These are phyloP conservation scores for Pyrenophora seminiperda DNA, from an alignment of 2,329 filamentous ascomycete genomes.

Conservation along the genomic window DNA sequence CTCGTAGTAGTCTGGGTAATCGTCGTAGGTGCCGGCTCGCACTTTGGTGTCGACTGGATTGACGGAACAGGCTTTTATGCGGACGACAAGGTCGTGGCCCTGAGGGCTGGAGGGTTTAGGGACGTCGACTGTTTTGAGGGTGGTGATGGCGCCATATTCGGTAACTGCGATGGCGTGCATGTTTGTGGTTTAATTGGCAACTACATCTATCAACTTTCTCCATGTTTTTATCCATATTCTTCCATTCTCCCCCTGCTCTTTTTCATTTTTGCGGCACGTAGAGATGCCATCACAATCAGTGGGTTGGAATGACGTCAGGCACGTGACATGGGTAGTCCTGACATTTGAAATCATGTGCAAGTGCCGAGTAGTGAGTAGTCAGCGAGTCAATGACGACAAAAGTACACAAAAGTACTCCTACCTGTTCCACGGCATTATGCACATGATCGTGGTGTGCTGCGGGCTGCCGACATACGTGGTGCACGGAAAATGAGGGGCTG, in stretches of 20 bases:
- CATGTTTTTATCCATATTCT: no score
- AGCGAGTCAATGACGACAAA: neutral
- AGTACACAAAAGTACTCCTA: constrained; percentile 8
- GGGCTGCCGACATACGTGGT: constrained; percentile 13
- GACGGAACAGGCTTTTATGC: constrained; percentile 6
- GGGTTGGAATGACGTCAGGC: no score
- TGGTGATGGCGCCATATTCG: constrained; percentile 8
- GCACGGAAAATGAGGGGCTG: constrained; percentile 17
- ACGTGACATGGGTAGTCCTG: neutral
- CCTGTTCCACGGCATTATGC: neutral
- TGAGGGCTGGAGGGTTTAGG: neutral
- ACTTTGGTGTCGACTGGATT: constrained; percentile 13
- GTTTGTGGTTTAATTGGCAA: neutral
- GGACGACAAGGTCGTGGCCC: constrained; percentile 8
- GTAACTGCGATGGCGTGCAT: constrained; percentile 13
- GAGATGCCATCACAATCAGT: neutral
- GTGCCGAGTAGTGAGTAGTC: neutral
- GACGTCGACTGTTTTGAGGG: constrained; percentile 4
- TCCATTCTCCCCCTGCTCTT: no score
- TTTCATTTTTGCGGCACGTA: neutral
- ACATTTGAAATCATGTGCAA: no score
- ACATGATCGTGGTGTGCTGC: constrained; percentile 29
- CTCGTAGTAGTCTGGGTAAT: constrained; percentile 12
- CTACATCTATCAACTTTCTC: no score
- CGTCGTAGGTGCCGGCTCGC: constrained; percentile 10